Evolutionary conservation across 306 rosid species (phyloP), one percentile per base, ranked within the genome.

Genomic region (Purshia tridentata): DNA sequence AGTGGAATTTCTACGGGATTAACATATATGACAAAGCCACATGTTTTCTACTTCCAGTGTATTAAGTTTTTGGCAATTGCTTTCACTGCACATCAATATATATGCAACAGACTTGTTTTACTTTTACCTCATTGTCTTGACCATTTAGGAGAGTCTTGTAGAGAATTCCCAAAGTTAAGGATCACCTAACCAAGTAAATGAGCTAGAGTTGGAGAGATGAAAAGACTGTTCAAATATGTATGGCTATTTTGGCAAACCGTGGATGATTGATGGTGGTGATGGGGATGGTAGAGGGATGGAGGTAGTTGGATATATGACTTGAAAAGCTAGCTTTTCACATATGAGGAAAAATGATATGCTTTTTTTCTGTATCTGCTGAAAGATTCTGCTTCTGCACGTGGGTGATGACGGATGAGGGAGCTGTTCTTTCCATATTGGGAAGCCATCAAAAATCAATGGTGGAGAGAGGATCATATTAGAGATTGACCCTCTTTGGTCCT

Each of bases 391-490:
- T 29, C 35, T 29, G 35, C 35, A 29, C 2, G 2, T 23, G 22
- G 35, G 6, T 11, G 45, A 39, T 39, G 46, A 9, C 15, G 39
- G 66, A 39, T 39, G 46, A 8, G 13, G 44, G 64, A 61, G 46
- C 47, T 61, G 48, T 39, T 37, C 46, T 37, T 37, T 61, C 66
- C 66, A n/a, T 37, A 61, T 14, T 61, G 66, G 47, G 47, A n/a
- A 6, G 3, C 35, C 13, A 61, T 44, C 11, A 16, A 1, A 35
- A 16, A 2, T 6, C 19, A 61, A 15, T 16, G 47, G 66, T 61
- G 66, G 64, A 61, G 66, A 6, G 9, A 9, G n/a, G n/a, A n/a
- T n/a, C n/a, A n/a, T 22, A 40, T 60, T 35, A 14, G 19, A 12
- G 14, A 40, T 61, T 23, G 44, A 35, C 44, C 41, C 64, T 29